A percentile compares a stretch with the other conserved stretches of the same genome.
These are phyloP conservation scores for Citrus unshiu DNA, from an alignment of 345 rosid genomes.

Conservation along the genomic window DNA sequence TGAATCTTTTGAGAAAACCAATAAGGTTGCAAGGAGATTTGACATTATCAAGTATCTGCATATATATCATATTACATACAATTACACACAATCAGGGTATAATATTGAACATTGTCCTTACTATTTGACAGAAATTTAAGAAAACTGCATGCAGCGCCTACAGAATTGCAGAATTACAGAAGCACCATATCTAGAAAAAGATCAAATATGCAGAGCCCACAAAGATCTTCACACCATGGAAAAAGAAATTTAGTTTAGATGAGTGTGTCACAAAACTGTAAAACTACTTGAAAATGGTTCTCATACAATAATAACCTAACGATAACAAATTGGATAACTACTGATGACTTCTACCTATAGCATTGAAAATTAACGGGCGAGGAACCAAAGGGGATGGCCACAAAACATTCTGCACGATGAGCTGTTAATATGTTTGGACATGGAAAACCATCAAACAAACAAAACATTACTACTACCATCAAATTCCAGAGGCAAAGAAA, in stretches of 20 bases:
- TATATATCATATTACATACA: background rate
- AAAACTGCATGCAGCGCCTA: background rate
- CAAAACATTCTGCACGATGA: background rate
- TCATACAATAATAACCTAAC: background rate
- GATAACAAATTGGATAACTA: background rate
- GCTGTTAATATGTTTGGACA: background rate
- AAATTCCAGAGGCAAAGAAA: background rate
- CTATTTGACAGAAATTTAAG: background rate
- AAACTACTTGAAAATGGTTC: background rate
- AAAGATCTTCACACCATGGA: background rate
- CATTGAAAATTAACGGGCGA: background rate
- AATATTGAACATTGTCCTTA: background rate
- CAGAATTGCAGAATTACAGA: background rate
- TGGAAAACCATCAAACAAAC: background rate
- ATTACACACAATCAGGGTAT: background rate
- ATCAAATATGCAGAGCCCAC: background rate
- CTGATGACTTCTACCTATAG: background rate
- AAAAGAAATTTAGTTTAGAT: background rate
- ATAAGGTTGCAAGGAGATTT: slow-evolving; percentile 1
- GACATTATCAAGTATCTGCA: background rate
- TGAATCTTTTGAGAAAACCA: background rate
- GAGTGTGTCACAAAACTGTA: background rate
- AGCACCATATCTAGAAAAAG: background rate
- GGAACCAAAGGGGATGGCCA: too few species aligned
- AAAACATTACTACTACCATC: background rate